phyloP scores from a whole-genome alignment of 805 yeast species.

The Kodamaea neixiangensis region DNA sequence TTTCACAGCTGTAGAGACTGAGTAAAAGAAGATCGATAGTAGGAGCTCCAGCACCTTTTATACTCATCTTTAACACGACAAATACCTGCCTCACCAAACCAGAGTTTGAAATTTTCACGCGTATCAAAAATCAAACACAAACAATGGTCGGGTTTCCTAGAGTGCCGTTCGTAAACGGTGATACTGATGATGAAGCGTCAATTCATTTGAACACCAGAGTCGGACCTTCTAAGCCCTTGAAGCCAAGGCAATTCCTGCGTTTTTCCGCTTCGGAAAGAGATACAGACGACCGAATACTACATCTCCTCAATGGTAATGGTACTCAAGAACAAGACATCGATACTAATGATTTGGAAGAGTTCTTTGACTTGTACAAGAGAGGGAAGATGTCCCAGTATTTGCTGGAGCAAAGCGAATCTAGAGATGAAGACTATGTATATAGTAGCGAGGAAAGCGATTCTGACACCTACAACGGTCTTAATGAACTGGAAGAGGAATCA shows the following conservation, averaged over 20 bases:
- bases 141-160: slow-evolving; percentile 29
- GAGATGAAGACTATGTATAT: slow-evolving; percentile 1
- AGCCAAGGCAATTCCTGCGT: slow-evolving; percentile 2
- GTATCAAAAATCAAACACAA: background rate
- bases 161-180: slow-evolving; percentile 39
- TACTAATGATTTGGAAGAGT: slow-evolving; percentile 10
- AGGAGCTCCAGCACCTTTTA: too few species aligned
- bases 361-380: slow-evolving; percentile 13
- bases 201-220: slow-evolving; percentile 39
- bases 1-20: too few species aligned
- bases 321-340: background rate
- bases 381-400: slow-evolving; percentile 9
- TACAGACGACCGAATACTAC: slow-evolving; percentile 22
- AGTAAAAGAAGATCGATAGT: too few species aligned
- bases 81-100: background rate
- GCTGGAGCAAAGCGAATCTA: slow-evolving; percentile 6
- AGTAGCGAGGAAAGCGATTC: slow-evolving; percentile 2
- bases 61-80: too few species aligned
- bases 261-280: slow-evolving; percentile 11
- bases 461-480: slow-evolving; percentile 15
- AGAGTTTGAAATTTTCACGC: background rate
- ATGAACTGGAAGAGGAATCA: slow-evolving; percentile 10
- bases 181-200: slow-evolving; percentile 45
- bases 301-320: slow-evolving; percentile 7
- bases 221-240: slow-evolving; percentile 41